Percentiles rank a stretch among this genome's conserved stretches.
Conservation (phyloP, 2,329 filamentous ascomycete genomes). For the Cytospora mali region DNA sequence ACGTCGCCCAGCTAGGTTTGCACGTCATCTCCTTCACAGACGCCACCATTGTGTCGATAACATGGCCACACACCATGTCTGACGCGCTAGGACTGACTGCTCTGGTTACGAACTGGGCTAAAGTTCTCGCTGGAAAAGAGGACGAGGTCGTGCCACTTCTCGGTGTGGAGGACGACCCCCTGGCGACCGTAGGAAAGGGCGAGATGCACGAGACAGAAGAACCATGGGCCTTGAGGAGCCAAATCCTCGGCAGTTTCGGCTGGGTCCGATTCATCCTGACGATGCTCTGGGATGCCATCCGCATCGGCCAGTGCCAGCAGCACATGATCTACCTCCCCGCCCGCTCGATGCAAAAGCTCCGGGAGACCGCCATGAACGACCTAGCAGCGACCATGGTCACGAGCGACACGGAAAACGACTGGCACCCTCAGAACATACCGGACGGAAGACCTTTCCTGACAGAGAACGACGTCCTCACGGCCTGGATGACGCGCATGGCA, state of each 20-base stretch:
- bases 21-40: slow-evolving; percentile 53
- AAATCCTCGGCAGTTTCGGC: slow-evolving; percentile 34
- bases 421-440: slow-evolving; percentile 24
- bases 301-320: slow-evolving; percentile 37
- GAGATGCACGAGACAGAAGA: slow-evolving; percentile 33
- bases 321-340: slow-evolving; percentile 45
- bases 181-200: slow-evolving; percentile 34
- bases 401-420: slow-evolving; percentile 24
- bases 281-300: slow-evolving; percentile 40
- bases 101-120: slow-evolving; percentile 50
- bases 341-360: slow-evolving; percentile 36
- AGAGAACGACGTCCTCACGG: slow-evolving; percentile 49
- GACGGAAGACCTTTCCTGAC: slow-evolving; percentile 43
- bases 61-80: slow-evolving; percentile 50
- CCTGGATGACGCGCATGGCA: slow-evolving; percentile 43
- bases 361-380: slow-evolving; percentile 37
- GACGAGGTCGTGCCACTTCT: slow-evolving; percentile 43
- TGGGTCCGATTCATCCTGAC: slow-evolving; percentile 39
- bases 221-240: slow-evolving; percentile 33
- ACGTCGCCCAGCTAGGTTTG: slow-evolving; percentile 50
- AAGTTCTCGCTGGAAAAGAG: slow-evolving; percentile 47
- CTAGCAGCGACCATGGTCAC: slow-evolving; percentile 25
- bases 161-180: slow-evolving; percentile 41
- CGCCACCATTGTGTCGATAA: slow-evolving; percentile 50
- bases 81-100: slow-evolving; percentile 48